Evolutionary conservation across 768 basidiomycete species (phyloP), one percentile per base, ranked within the genome.

Genomic region (Phaeolepiota aurea): DNA sequence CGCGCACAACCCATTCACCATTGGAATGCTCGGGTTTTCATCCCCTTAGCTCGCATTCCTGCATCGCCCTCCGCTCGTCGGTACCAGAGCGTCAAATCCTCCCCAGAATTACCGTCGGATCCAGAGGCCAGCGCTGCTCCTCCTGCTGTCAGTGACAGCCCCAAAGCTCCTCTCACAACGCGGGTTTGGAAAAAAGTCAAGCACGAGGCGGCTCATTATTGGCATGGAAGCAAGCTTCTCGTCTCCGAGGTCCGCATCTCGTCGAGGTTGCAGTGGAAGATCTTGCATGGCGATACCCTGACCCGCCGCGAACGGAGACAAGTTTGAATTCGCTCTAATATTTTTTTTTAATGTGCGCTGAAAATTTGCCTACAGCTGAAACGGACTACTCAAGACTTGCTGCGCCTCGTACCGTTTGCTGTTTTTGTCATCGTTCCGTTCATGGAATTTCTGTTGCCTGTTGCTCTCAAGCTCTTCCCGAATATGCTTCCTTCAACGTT

Each of bases 401-500:
- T 99, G 40, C 80, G 96, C 20, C 79, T 99, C 11, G 81, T 98
- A 16, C 96, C 96, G 1, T 99, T 99, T 62, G 79, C 87, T 4
- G 90, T 90, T 37, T 97, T 99, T 65, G 57, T 98, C 47, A 71
- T 96, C 52, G 89, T 99, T 2, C 96, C 96, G 1, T 98, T 98
- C 72, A 98, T 98, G 94, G 96, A 98, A 57, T 59, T 99, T 13
- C 72, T 99, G 3, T 77, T 99, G 2, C 96, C 96, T 2, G 89
- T 99, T 30, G 93, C 92, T 0, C 73, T 99, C 49, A 96, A 94
- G 60, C 64, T 99, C 32, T 99, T 99, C 75, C 96, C 96, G 11
- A 97, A 87, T 61, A 98, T 98, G 91, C 77, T 99, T 3, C 96
- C 96, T 0, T 93, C 89, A 0, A 99, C 96, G 0, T 98, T 99